Evolutionary conservation across 2,329 filamentous ascomycete species (phyloP).

Genomic region (Lizonia empirigonia): DNA sequence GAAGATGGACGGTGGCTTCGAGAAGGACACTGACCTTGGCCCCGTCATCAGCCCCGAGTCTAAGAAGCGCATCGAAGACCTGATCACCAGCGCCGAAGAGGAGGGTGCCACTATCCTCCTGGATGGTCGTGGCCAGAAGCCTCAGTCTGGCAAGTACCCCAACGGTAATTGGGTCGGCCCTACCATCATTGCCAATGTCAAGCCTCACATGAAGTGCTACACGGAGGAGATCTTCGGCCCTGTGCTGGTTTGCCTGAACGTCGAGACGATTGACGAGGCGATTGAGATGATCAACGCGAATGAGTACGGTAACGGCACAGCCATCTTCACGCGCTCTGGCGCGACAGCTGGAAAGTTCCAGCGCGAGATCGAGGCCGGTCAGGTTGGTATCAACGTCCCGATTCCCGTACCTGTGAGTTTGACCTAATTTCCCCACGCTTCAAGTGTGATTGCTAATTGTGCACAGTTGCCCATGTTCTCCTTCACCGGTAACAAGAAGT

Average conservation of each 20-base stretch:
- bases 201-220: conserved; percentile 81
- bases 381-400: conserved; percentile 85
- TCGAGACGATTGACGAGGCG: conserved; percentile 77
- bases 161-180: conserved; percentile 83
- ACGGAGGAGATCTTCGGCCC: conserved; percentile 85
- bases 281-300: conserved; percentile 83
- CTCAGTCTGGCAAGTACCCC: conserved; percentile 74
- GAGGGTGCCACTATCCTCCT: conserved; percentile 84
- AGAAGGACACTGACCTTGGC: conserved; percentile 77
- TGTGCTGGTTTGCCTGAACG: conserved; percentile 80
- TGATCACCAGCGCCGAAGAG: conserved; percentile 77
- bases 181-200: conserved; percentile 83
- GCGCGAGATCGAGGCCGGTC: conserved; percentile 79
- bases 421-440: not conserved
- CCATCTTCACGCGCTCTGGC: conserved; percentile 82
- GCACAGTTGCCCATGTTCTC: conserved; percentile 63
- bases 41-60: conserved; percentile 81
- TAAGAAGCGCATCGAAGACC: conserved; percentile 75
- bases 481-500: conserved; percentile 78
- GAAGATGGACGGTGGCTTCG: conserved; percentile 80
- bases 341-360: conserved; percentile 79
- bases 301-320: conserved; percentile 84
- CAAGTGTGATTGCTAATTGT: conserved; percentile 13
- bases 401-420: conserved; percentile 64
- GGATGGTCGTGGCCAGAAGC: conserved; percentile 76